phyloP scores from a whole-genome alignment of 208 protist species.

The Entamoeba dispar region DNA sequence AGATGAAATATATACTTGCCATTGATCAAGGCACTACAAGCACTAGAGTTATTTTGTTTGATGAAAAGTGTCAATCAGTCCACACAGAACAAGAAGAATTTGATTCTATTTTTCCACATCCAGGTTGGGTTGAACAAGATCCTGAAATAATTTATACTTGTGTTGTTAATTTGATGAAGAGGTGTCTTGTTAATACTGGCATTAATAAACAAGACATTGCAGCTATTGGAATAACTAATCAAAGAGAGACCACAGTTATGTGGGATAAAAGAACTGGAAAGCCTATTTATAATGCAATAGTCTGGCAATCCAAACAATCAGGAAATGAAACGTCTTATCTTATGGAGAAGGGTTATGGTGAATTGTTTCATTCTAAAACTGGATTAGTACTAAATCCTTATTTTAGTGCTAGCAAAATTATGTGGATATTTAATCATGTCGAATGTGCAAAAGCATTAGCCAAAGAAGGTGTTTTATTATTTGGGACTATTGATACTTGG shows the following conservation, averaged over 20 bases:
- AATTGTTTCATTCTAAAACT: conserved; percentile 30
- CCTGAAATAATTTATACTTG: conserved; percentile 61
- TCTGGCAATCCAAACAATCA: conserved; percentile 61
- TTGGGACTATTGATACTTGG: conserved; percentile 88
- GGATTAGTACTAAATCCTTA: conserved; percentile 78
- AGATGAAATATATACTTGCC: conserved; percentile 18
- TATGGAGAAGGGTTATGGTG: conserved; percentile 2
- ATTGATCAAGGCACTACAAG: conserved; percentile 78
- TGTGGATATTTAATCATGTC: conserved; percentile 80
- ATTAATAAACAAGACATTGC: not conserved
- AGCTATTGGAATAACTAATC: conserved; percentile 80
- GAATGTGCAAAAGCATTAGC: conserved; percentile 46
- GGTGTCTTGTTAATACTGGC: conserved; percentile 38
- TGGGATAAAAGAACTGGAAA: conserved; percentile 75
- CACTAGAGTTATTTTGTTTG: conserved; percentile 67
- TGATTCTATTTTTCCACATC: conserved; percentile 48
- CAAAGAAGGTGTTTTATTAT: conserved; percentile 43
- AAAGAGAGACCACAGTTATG: conserved; percentile 84
- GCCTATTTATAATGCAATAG: conserved; percentile 75
- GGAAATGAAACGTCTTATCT: conserved; percentile 34
- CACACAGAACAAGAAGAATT: conserved; percentile 50
- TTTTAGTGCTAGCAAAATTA: conserved; percentile 77
- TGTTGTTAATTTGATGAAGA: conserved; percentile 47
- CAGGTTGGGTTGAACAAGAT: conserved; percentile 80
- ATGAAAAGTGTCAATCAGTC: conserved; percentile 43